phyloP scores from a whole-genome alignment of 2,329 filamentous ascomycete species.

The Meredithiella fracta region DNA sequence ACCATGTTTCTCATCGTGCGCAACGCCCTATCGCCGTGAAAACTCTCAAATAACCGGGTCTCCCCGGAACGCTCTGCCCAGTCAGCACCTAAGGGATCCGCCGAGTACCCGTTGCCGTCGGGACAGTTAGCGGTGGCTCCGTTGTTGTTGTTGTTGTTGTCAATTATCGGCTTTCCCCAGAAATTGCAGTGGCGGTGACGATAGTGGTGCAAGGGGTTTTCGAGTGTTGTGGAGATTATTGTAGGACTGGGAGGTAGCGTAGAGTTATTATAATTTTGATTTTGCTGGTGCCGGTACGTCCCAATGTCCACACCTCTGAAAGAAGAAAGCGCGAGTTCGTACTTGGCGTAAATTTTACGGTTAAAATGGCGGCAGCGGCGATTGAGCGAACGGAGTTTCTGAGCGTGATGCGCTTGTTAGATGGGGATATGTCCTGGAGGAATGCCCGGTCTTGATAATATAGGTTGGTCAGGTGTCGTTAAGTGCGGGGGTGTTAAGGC shows the following conservation, averaged over 20 bases:
- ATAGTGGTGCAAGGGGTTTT: background rate
- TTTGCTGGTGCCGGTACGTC: background rate
- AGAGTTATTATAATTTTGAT: background rate
- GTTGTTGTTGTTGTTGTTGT: background rate
- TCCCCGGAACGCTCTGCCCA: too few relatives aligned
- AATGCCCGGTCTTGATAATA: too few relatives aligned
- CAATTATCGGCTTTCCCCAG: too few relatives aligned
- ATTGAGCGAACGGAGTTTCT: background rate
- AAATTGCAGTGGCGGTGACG: background rate
- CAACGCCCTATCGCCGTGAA: background rate
- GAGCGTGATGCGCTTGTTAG: too few relatives aligned
- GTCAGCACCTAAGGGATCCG: too few relatives aligned
- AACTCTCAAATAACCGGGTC: too few relatives aligned
- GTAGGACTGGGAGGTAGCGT: background rate
- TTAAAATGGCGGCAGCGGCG: slow-evolving; percentile 1
- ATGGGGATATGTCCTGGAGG: background rate
- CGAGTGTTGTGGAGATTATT: background rate
- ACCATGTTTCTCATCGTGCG: slow-evolving; percentile 5
- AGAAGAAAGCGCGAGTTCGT: slow-evolving; percentile 7
- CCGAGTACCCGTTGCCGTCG: too few relatives aligned
- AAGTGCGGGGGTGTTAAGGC: too few relatives aligned
- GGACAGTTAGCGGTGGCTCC: background rate
- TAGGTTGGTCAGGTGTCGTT: too few relatives aligned
- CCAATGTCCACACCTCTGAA: slow-evolving; percentile 3
- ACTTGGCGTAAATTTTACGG: slow-evolving; percentile 7